These are phyloP conservation scores for Nicotiana otophora DNA, from an alignment of 257 asterid genomes.

Conservation along the genomic window DNA sequence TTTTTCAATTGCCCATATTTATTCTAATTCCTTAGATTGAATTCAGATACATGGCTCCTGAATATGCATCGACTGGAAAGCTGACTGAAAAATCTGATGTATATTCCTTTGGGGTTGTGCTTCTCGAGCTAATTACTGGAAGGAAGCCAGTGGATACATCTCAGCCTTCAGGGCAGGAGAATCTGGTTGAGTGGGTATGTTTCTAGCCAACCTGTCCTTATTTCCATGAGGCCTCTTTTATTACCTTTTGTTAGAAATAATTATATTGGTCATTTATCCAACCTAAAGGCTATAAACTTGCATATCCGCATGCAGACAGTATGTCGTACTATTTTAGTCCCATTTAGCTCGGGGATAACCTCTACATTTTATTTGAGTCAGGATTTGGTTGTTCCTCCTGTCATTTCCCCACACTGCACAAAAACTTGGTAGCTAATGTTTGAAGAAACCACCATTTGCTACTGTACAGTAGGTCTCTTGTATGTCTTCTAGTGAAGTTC, in stretches of 20 bases:
- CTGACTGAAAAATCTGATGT: constrained; percentile 87
- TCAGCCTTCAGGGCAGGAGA: constrained; percentile 85
- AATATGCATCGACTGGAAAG: constrained; percentile 90
- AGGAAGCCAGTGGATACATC: constrained; percentile 91
- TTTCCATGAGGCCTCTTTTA: not conserved
- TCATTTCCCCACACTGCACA: not conserved
- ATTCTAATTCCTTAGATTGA: constrained; percentile 8
- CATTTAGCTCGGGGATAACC: not conserved
- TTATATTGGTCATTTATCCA: not conserved
- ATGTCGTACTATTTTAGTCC: not conserved
- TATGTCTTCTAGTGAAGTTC: not conserved
- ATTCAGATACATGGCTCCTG: constrained; percentile 96
- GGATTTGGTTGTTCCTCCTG: not conserved
- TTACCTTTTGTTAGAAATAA: not conserved
- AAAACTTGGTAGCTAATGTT: not conserved
- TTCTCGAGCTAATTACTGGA: constrained; percentile 79
- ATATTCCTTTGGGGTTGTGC: constrained; percentile 86
- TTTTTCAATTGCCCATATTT: not conserved
- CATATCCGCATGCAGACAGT: not conserved
- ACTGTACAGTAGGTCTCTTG: not conserved
- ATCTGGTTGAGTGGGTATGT: constrained; percentile 94
- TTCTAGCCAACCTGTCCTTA: constrained; percentile 2
- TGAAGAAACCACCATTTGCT: not conserved
- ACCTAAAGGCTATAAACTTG: not conserved
- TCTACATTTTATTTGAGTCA: not conserved